These are phyloP conservation scores for Oryza coarctata DNA, from an alignment of 176 grass and related monocot species.

Conservation along the genomic window DNA sequence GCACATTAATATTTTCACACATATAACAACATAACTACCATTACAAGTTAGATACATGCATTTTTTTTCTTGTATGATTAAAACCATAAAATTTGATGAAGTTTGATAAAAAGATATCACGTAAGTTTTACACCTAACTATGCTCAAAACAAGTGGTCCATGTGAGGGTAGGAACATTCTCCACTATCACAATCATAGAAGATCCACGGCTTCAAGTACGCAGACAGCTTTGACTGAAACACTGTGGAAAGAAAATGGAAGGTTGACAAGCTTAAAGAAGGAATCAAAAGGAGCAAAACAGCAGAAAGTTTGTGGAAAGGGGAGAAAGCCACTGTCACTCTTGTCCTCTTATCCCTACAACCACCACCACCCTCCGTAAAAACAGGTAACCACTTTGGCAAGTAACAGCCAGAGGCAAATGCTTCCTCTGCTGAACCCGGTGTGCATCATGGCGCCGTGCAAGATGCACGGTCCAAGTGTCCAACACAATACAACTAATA, in stretches of 20 bases:
- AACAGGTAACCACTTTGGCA: conserved; percentile 40
- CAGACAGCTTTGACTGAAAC: conserved; percentile 28
- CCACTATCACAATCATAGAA: not conserved
- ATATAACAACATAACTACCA: no score
- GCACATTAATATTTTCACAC: no score
- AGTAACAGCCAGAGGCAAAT: conserved; percentile 18
- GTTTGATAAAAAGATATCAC: no score
- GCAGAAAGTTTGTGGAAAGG: conserved; percentile 54
- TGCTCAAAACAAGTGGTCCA: not conserved
- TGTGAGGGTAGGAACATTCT: not conserved
- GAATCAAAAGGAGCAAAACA: conserved; percentile 40
- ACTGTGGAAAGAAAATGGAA: conserved; percentile 43
- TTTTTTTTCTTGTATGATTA: not conserved
- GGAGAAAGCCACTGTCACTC: conserved; percentile 37
- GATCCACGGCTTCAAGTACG: conserved; percentile 22
- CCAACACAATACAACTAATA: not conserved
- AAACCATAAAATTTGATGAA: no score
- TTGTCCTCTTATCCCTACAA: conserved; percentile 21
- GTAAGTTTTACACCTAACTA: no score
- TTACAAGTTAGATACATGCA: no score
- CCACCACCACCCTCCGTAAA: not conserved
- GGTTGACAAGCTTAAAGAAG: conserved; percentile 44
- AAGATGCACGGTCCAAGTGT: not conserved
- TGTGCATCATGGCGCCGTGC: conserved; percentile 7
- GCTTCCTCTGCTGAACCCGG: conserved; percentile 19